phyloP scores from a whole-genome alignment of 768 basidiomycete species.

The Lactarius evosmus region DNA sequence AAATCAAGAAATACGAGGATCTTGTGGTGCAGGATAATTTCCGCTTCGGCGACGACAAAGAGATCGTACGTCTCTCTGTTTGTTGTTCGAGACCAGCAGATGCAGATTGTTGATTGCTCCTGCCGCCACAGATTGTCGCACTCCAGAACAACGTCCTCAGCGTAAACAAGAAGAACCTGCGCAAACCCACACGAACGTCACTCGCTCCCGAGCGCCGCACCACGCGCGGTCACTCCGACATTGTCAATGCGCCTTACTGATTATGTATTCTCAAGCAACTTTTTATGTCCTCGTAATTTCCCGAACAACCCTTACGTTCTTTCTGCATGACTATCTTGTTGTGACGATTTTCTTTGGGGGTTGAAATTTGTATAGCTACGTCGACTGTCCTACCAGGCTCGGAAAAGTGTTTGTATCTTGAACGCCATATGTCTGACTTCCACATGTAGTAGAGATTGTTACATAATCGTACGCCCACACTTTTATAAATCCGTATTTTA shows the following conservation, averaged over 20 bases:
- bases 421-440: background rate
- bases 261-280: background rate
- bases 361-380: constrained; percentile 12
- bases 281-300: background rate
- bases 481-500: background rate
- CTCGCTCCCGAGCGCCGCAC: constrained; percentile 47
- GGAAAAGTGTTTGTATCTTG: constrained; percentile 10
- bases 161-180: constrained; percentile 90
- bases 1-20: constrained; percentile 96
- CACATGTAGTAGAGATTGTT: constrained; percentile 11
- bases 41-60: constrained; percentile 95
- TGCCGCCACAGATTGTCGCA: constrained; percentile 76
- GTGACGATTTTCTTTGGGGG: constrained; percentile 1
- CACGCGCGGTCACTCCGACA: constrained; percentile 23
- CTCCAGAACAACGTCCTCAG: constrained; percentile 90
- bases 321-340: constrained; percentile 12
- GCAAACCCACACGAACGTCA: constrained; percentile 75
- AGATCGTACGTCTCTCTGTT: constrained; percentile 64
- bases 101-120: constrained; percentile 15
- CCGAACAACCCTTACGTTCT: background rate
- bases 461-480: constrained; percentile 3
- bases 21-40: constrained; percentile 96
- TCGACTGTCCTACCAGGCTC: background rate
- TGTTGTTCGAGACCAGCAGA: background rate
- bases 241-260: constrained; percentile 27